A percentile compares a stretch with the other conserved stretches of the same genome.
These are phyloP conservation scores for Thielaviopsis cerberus DNA, from an alignment of 2,329 filamentous ascomycete species.

Conservation along the genomic window DNA sequence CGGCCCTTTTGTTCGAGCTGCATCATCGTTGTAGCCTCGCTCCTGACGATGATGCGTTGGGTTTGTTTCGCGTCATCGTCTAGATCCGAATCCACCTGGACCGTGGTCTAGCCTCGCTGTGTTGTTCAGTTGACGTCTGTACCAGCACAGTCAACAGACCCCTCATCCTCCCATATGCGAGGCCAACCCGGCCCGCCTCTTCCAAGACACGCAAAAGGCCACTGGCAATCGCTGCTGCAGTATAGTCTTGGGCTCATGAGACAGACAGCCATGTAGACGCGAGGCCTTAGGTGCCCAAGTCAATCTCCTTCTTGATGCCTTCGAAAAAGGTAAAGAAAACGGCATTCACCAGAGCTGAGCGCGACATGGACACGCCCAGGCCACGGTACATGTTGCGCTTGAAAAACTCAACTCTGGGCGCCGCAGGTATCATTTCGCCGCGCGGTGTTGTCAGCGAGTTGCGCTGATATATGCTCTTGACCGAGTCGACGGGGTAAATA, in stretches of 20 bases:
- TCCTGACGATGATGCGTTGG: background rate
- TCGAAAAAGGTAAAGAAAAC: constrained; percentile 85
- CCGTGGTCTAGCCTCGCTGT: background rate
- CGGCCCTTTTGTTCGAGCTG: too few relatives aligned
- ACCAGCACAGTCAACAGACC: background rate
- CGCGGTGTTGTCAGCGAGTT: constrained; percentile 54
- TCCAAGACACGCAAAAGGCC: background rate
- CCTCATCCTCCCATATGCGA: background rate
- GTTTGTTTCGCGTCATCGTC: background rate
- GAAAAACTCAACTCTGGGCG: constrained; percentile 62
- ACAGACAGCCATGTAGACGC: too few relatives aligned
- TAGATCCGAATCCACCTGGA: background rate
- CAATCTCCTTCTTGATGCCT: constrained; percentile 54
- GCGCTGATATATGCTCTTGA: constrained; percentile 71
- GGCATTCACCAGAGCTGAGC: constrained; percentile 67
- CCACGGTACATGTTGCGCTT: constrained; percentile 65
- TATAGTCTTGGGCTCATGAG: too few relatives aligned
- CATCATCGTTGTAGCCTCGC: background rate
- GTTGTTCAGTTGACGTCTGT: background rate
- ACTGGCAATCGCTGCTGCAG: too few relatives aligned
- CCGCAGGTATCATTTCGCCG: constrained; percentile 42
- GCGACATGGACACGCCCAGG: constrained; percentile 63
- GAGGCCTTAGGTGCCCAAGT: constrained; percentile 13
- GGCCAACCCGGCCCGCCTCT: background rate
- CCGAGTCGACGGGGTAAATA: constrained; percentile 59